Evolutionary conservation across 345 rosid genomes (phyloP), one percentile per base, ranked within the genome.

Genomic region (Arabis hirsuta): DNA sequence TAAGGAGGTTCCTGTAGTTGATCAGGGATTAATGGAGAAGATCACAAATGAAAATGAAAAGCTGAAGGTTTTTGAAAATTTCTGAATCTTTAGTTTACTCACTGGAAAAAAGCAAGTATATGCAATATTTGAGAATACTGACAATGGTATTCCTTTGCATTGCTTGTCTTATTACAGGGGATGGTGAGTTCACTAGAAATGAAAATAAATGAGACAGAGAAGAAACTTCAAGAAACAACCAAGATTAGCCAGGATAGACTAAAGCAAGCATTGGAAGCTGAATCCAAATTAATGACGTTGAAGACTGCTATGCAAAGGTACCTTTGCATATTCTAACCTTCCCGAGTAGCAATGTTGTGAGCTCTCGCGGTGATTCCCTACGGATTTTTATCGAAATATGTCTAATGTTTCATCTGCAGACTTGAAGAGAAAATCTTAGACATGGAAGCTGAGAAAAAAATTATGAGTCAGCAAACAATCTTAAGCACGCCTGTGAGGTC

Each of bases 251-350:
- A 92, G 78, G 97, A 96, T 80, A 86, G 99, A 76, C 71, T 92
- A 73, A 90, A 88, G 80, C 99, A 92, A 85, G 94, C 98, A 78
- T 43, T 82, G 82, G 98, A 88, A 7, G 96, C 98, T 24, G 98
- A 92, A 72, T 84, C 97, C 42, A 96, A 86, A 80, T 54, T 92
- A 60, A 84, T 87, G 73, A 86, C 82, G 75, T 78, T 96, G 84
- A 92, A 86, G 90, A 90, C 88, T 72, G 88, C 87, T 65, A 90
- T 96, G 98, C 91, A 96, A 48, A 92, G 88, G 99, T 96, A 57
- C 54, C 54, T 31, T 50, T 70, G 66, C 24, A 50, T 48, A 54
- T 2, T 27, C 42, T 48, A 41, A 56, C 4, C 19, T 76, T 32
- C 54, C 2, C 11, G 32, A 76, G 34, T 42, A 53, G 14, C 42